A percentile compares a stretch with the other conserved stretches of the same genome.
These are phyloP conservation scores for Elsinoe necatrix DNA, from an alignment of 2,329 filamentous ascomycete species.

Conservation along the genomic window DNA sequence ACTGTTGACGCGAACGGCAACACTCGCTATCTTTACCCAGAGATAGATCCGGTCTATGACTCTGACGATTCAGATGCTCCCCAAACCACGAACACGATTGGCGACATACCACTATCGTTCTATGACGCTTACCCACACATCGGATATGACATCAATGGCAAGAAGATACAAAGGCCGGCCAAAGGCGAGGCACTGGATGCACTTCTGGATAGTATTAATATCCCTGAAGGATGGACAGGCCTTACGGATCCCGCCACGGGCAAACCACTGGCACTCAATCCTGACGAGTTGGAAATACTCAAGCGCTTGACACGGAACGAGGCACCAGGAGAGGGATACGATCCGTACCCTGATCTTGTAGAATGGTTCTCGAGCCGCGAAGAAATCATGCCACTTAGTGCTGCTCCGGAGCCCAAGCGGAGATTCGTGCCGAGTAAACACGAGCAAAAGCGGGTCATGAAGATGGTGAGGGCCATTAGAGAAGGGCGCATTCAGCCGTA, in stretches of 20 bases:
- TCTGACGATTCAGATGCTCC: constrained; percentile 86
- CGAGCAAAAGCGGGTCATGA: constrained; percentile 92
- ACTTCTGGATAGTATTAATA: constrained; percentile 87
- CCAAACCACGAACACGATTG: constrained; percentile 79
- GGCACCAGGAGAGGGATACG: constrained; percentile 75
- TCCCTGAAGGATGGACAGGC: constrained; percentile 95
- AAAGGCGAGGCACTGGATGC: constrained; percentile 90
- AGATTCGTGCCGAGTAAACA: constrained; percentile 95
- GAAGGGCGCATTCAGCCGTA: constrained; percentile 92
- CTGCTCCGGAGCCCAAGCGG: constrained; percentile 90
- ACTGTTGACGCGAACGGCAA: constrained; percentile 83
- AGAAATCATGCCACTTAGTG: constrained; percentile 90
- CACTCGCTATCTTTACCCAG: constrained; percentile 81
- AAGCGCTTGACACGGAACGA: constrained; percentile 85
- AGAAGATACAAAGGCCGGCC: constrained; percentile 92
- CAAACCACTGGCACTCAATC: constrained; percentile 78
- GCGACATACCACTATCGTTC: constrained; percentile 85
- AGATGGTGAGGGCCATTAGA: constrained; percentile 89
- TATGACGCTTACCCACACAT: constrained; percentile 98
- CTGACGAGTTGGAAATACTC: constrained; percentile 81
- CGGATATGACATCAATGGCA: constrained; percentile 97
- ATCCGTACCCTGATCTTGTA: constrained; percentile 86
- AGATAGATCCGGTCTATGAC: constrained; percentile 91
- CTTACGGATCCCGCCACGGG: constrained; percentile 90
- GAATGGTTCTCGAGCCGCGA: constrained; percentile 83